Percentiles rank a stretch among this genome's conserved stretches.
Evolutionary conservation across 352 stramenopile genomes (phyloP).

Genomic region (Globisporangium okanoganense): DNA sequence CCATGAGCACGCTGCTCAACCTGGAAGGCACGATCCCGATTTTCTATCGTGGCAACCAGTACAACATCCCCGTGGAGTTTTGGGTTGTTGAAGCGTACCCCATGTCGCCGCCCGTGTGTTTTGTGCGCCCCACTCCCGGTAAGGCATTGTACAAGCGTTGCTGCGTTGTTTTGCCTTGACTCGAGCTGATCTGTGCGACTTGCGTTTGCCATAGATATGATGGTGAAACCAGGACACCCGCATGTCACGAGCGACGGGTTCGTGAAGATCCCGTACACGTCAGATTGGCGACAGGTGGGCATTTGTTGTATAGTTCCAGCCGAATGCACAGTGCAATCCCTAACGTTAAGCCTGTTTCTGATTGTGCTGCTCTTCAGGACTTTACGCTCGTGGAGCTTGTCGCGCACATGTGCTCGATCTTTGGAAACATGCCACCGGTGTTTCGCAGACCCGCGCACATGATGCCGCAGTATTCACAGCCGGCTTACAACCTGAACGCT

Average conservation of each 20-base stretch:
- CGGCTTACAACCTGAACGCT: constrained; percentile 24
- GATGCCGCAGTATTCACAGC: constrained; percentile 30
- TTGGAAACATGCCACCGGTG: constrained; percentile 82
- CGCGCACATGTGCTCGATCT: constrained; percentile 88
- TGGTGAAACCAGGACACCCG: constrained; percentile 83
- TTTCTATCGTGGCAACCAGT: constrained; percentile 86
- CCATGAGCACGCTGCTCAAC: constrained; percentile 79
- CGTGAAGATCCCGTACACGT: constrained; percentile 83
- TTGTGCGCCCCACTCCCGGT: constrained; percentile 79
- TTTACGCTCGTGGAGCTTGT: constrained; percentile 84
- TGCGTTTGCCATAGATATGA: constrained; percentile 52
- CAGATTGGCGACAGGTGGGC: constrained; percentile 62
- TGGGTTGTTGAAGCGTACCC: constrained; percentile 88
- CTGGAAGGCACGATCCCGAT: constrained; percentile 89
- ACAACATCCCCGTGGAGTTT: constrained; percentile 90
- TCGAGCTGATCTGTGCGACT: not conserved
- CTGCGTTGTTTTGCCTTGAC: not conserved
- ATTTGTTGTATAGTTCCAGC: not conserved
- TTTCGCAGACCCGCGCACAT: constrained; percentile 64
- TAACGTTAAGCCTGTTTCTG: not conserved
- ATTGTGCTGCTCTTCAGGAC: constrained; percentile 29
- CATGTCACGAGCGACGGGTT: constrained; percentile 85
- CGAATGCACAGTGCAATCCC: not conserved
- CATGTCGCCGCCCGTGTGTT: constrained; percentile 75
- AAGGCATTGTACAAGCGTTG: not conserved